Conservation (phyloP, 148 eudicot species). For the Rhododendron ovatum region DNA sequence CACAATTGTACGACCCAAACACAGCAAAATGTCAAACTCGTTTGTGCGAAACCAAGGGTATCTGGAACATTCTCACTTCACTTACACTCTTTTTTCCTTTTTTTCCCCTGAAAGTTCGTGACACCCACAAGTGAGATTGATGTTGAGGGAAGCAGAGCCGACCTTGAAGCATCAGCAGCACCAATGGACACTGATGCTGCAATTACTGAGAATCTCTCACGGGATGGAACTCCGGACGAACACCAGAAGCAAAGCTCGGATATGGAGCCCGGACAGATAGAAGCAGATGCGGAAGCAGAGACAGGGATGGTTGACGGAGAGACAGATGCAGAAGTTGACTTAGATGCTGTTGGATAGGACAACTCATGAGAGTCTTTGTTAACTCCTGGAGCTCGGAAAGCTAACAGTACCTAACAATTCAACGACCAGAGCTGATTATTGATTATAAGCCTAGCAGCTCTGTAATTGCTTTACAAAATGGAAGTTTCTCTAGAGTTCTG, state of each 20-base stretch:
- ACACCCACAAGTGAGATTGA: constrained; percentile 60
- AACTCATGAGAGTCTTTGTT: neutral
- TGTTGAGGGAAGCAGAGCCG: constrained; percentile 54
- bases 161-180: constrained; percentile 57
- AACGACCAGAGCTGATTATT: neutral
- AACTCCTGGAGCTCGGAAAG: neutral
- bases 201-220: constrained; percentile 50
- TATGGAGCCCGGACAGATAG: constrained; percentile 69
- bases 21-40: neutral
- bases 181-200: constrained; percentile 56
- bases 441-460: neutral
- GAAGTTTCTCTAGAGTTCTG: neutral
- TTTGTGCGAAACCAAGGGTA: neutral
- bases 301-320: constrained; percentile 77
- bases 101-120: constrained; percentile 29
- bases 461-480: neutral
- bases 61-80: neutral
- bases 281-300: constrained; percentile 52
- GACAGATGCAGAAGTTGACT: constrained; percentile 73
- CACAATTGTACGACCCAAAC: neutral
- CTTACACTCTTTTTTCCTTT: neutral
- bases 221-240: constrained; percentile 59
- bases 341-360: constrained; percentile 38
- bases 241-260: constrained; percentile 66
- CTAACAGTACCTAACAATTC: neutral